Evolutionary conservation across 495 filamentous ascomycete genomes (phyloP).

Genomic region (Penicillium atrosanguineum): DNA sequence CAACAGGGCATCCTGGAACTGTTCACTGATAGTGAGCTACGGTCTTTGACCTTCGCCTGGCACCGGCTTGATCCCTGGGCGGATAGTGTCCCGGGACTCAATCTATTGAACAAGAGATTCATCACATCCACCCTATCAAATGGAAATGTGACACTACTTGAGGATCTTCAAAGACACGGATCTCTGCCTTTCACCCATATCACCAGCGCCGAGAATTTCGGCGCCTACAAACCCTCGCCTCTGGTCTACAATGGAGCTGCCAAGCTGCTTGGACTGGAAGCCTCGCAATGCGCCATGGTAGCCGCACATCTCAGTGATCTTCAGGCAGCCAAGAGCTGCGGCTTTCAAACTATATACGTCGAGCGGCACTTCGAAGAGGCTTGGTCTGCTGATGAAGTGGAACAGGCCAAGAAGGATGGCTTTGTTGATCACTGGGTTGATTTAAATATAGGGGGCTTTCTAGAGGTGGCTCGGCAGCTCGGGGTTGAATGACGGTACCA

Average conservation of each 20-base stretch:
- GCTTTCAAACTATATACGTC: slow-evolving; percentile 73
- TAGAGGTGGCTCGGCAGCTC: slow-evolving; percentile 35
- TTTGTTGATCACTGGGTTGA: slow-evolving; percentile 51
- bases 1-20: slow-evolving; percentile 53
- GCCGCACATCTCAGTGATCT: slow-evolving; percentile 72
- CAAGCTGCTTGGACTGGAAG: slow-evolving; percentile 51
- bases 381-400: slow-evolving; percentile 50
- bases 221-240: slow-evolving; percentile 74
- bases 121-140: slow-evolving; percentile 69
- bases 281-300: slow-evolving; percentile 69
- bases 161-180: slow-evolving; percentile 58
- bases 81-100: slow-evolving; percentile 58
- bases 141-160: slow-evolving; percentile 63
- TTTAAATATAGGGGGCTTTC: slow-evolving; percentile 24
- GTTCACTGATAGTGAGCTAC: slow-evolving; percentile 57
- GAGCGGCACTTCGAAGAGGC: slow-evolving; percentile 64
- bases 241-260: slow-evolving; percentile 67
- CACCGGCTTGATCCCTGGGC: slow-evolving; percentile 69
- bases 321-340: slow-evolving; percentile 59
- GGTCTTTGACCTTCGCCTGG: slow-evolving; percentile 61
- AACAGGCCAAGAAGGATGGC: slow-evolving; percentile 49
- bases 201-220: slow-evolving; percentile 65
- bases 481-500: slow-evolving; percentile 15
- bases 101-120: slow-evolving; percentile 51
- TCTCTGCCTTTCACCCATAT: slow-evolving; percentile 60